Evolutionary conservation across 371 early-diverging fungal genomes (phyloP), one percentile per base, ranked within the genome.

Genomic region (Lichtheimia ramosa): DNA sequence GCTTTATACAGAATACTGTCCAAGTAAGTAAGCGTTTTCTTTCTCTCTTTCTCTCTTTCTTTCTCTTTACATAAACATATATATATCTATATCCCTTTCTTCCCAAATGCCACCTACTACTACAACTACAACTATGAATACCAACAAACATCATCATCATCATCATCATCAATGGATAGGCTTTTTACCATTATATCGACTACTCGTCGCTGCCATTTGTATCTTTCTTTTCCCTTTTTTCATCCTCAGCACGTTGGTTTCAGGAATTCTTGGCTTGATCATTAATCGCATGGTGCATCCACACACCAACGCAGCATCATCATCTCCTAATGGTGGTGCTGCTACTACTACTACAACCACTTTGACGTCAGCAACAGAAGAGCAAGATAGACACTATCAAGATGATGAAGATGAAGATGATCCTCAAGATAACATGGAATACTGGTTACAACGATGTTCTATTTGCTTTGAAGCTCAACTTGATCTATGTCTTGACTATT

Each of bases 391-490:
- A n/a, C 16, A 46, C 46, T 16, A 43, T 20, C 24, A 39, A n/a
- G n/a, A 15, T 15, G n/a, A 20, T n/a, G n/a, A 24, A 10, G 34
- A 56, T 18, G n/a, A 56, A 20, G 27, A 56, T 41, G 28, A 56
- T 43, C 6, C 14, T 48, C 48, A 55, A 10, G 54, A 70, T 28
- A 83, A 85, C 16, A 73, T 86, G 52, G 83, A 85, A 23, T 81
- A 74, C 62, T 88, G 81, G 75, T 60, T 83, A 3, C 83, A 85
- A 52, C 65, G 84, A 8, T 88, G 89, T 54, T 85, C 85, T 24
- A 88, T 88, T 48, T 88, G 89, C 59, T 88, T 88, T 71, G 89
- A 88, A 54, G 68, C 81, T 3, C 79, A 73, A 5, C 62, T 87
- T 15, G 89, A 88, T 51, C 70, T 88, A 27, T 88, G 87, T 23